Evolutionary conservation across 352 stramenopile genomes (phyloP), one percentile per base, ranked within the genome.

Genomic region (Phytophthora pini): DNA sequence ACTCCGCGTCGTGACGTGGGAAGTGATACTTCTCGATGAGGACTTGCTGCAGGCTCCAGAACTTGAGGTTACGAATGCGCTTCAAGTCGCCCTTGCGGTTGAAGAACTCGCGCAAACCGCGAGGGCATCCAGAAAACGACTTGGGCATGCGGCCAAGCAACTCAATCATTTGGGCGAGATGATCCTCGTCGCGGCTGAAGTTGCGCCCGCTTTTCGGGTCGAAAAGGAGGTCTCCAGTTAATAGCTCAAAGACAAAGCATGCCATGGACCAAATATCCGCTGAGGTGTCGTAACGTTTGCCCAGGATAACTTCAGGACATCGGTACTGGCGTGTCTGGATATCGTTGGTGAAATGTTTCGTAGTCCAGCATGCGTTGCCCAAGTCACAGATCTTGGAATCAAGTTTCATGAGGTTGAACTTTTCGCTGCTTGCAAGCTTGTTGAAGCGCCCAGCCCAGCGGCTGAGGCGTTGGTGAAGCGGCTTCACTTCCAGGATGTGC

Each of bases 271-370:
- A 99, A 48, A 99, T 98, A 74, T 99, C 98, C 5, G 97, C 97
- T 27, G 97, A 98, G 15, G 97, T 99, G 78, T 99, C 94, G 78
- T 99, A 99, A 43, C 90, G 90, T 69, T 96, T 97, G 39, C 96
- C 94, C 61, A 99, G 76, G 20, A 99, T 96, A 24, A 99, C 98
- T 76, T 99, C 98, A 6, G 98, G 98, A 38, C 90, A 97, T 5
- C 98, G 92, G 74, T 99, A 99, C 82, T 99, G 98, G n/a, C 98
- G 87, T 20, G 98, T 99, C 78, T 99, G 98, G 68, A 99, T 99
- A 70, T 99, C 98, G 70, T 99, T 96, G 43, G 97, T 99, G 73
- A 99, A 99, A 79, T 99, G 98, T 61, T 98, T 97, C 64, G 98
- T 81, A 15, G 93, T 99, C 97, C 97, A 99, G 76, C 98, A 99